Conservation (phyloP, 116 monocot species). For the Iris pallida region DNA sequence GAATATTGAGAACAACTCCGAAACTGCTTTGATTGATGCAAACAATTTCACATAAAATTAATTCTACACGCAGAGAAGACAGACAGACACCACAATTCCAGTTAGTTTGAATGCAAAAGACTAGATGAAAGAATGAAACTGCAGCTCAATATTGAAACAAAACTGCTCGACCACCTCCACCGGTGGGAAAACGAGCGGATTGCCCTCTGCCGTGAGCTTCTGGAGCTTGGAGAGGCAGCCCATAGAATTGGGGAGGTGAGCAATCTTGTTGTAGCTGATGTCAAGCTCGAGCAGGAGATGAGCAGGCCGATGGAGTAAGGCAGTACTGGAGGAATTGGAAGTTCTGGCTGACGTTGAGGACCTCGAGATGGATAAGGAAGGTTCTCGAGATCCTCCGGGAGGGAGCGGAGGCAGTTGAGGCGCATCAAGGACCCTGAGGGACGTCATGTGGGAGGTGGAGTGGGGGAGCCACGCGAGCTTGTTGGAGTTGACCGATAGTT, state of each 20-base stretch:
- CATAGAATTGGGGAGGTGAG: conserved; percentile 59
- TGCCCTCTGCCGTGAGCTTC: conserved; percentile 52
- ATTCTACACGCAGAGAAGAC: too few species aligned
- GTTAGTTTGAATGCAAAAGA: too few species aligned
- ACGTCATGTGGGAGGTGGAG: conserved; percentile 80
- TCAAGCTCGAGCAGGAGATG: conserved; percentile 70
- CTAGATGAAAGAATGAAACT: too few species aligned
- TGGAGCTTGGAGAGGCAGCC: conserved; percentile 55
- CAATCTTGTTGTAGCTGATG: conserved; percentile 79
- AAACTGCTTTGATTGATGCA: too few species aligned
- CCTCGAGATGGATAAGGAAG: conserved; percentile 47
- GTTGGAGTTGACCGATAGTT: conserved; percentile 77
- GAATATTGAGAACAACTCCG: too few species aligned
- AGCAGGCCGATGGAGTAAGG: conserved; percentile 82
- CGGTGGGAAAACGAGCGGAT: conserved; percentile 69
- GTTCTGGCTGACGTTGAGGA: conserved; percentile 81
- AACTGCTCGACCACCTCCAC: conserved; percentile 46
- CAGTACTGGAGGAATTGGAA: conserved; percentile 57
- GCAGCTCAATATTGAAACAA: too few species aligned
- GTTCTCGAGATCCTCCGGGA: conserved; percentile 82
- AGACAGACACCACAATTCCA: too few species aligned
- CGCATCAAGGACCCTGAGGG: conserved; percentile 63
- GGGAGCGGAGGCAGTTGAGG: conserved; percentile 74
- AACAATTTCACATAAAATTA: too few species aligned
- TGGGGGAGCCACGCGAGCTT: conserved; percentile 60